Percentiles rank a stretch among this genome's conserved stretches.
Conservation (phyloP, 371 early-diverging fungal genomes). For the Entomophthora muscae region DNA sequence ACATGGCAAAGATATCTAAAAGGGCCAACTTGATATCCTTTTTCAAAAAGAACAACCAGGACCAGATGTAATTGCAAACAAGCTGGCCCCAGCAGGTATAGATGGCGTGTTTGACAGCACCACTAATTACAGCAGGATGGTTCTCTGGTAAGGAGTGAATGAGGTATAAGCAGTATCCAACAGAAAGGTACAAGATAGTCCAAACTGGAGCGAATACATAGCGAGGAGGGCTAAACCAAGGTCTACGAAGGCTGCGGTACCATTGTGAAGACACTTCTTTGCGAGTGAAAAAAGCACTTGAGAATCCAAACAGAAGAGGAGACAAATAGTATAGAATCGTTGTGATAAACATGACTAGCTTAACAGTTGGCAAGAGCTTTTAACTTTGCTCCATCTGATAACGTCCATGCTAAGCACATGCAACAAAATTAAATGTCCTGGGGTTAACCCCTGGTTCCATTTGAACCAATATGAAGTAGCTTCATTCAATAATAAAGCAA, state of each 20-base stretch:
- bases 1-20: not conserved
- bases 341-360: no score
- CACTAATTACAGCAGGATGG: not conserved
- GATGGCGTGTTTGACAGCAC: not conserved
- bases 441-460: no score
- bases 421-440: no score
- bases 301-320: not conserved
- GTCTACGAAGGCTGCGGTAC: not conserved
- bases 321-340: not conserved
- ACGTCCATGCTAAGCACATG: no score
- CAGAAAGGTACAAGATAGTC: constrained; percentile 1
- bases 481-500: no score
- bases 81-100: not conserved
- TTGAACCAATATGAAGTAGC: no score
- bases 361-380: no score
- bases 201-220: constrained; percentile 5
- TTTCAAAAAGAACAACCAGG: not conserved
- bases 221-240: not conserved
- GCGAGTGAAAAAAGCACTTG: not conserved
- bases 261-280: not conserved
- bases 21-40: not conserved
- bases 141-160: not conserved
- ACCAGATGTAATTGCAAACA: not conserved
- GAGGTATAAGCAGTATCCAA: not conserved
- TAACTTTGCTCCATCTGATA: no score